Evolutionary conservation across 2,329 filamentous ascomycete genomes (phyloP), one percentile per base, ranked within the genome.

Genomic region (Pseudomassariella vexata): DNA sequence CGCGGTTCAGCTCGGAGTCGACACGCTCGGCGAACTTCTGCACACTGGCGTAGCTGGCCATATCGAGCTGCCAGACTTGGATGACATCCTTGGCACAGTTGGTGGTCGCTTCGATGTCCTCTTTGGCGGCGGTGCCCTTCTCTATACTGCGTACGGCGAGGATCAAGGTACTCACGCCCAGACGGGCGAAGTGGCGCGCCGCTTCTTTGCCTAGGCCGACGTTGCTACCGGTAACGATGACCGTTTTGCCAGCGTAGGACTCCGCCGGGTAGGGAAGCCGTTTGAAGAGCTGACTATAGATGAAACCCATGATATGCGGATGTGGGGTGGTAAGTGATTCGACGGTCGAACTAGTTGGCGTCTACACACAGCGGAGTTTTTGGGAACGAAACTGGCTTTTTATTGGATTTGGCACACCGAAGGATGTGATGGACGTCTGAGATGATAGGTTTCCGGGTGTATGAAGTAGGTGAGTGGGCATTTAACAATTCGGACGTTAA

Each of bases 61-160:
- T 58, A 42, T 76, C 70, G 5, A 76, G 43, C 9, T 55, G 33
- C 69, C 69, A 76, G 9, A 73, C 66, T 25, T 72, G 55, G 19
- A 70, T 49, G 3, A 36, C 46, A n/a, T 34, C 49, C 23, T 18
- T 37, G 16, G 15, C 37, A 29, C 35, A 30, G 16, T 26, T 40
- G 9, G 53, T 50, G 14, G 50, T 45, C 1, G 37, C 34, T 19
- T 50, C 49, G 26, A 70, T 60, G 23, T 55, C 50, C 3, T 41
- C 30, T 14, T 57, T 61, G 27, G 67, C 67, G 0, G 40, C 50
- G 29, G 60, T 49, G 14, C 61, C 58, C 36, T 53, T 56, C 6
- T 41, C 25, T 5, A 35, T 15, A 10, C 38, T 50, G 4, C 59
- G 56, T 6, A 59, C 56, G 9, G 52, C 58, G 14, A 63, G 42